These are phyloP conservation scores for Pterulicium gracile DNA, from an alignment of 1,284 basidiomycete genomes.

Conservation along the genomic window DNA sequence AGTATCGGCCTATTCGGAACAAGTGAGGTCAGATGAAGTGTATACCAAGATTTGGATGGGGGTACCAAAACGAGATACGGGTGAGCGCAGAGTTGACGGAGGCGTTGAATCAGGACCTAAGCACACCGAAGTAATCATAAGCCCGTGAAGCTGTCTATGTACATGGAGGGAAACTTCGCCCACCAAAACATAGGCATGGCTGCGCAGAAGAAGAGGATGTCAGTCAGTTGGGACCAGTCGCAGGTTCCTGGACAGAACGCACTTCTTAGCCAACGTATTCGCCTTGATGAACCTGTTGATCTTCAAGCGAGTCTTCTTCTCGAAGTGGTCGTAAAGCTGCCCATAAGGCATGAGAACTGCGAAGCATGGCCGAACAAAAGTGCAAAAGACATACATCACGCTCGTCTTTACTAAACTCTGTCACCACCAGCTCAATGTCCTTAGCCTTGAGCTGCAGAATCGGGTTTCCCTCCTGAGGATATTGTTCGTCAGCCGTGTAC, in stretches of 20 bases:
- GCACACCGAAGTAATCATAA: constrained; percentile 6
- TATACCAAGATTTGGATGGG: no score
- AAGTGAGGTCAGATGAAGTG: background rate
- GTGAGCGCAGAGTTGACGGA: constrained; percentile 58
- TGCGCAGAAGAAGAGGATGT: constrained; percentile 13
- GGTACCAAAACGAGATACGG: constrained; percentile 50
- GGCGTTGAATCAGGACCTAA: constrained; percentile 53
- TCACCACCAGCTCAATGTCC: constrained; percentile 42
- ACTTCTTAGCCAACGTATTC: constrained; percentile 53
- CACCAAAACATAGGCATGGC: constrained; percentile 39
- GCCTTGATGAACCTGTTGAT: constrained; percentile 48
- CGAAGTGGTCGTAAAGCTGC: constrained; percentile 54
- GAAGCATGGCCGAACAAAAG: background rate
- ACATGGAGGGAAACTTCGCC: constrained; percentile 9
- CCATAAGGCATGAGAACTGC: background rate
- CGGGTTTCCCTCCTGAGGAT: constrained; percentile 35
- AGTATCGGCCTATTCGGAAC: background rate
- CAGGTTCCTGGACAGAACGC: no score
- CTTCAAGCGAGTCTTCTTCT: constrained; percentile 38
- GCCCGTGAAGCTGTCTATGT: background rate
- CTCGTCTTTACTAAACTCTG: constrained; percentile 52
- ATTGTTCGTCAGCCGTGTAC: background rate
- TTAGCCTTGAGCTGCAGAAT: constrained; percentile 50
- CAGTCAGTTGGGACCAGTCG: no score
- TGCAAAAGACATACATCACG: constrained; percentile 34